These are phyloP conservation scores for Pseudogymnoascus sp. DNA, from an alignment of 2,329 filamentous ascomycete genomes.

Conservation along the genomic window DNA sequence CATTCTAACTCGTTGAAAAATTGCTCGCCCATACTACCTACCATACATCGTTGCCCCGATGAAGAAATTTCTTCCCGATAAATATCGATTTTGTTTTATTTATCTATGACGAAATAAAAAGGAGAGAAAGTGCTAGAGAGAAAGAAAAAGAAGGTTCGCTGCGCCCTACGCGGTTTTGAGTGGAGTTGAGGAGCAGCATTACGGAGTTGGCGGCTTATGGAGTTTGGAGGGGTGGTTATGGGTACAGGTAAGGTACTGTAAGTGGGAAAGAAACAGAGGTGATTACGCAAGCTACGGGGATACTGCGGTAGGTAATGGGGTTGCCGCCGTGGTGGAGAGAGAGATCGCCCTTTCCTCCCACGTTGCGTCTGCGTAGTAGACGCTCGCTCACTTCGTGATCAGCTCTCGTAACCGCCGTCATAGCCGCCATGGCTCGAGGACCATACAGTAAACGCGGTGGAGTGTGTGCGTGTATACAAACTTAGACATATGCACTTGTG, in stretches of 20 bases:
- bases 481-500: background rate
- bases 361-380: background rate
- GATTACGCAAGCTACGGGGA: background rate
- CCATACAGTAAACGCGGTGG: too few relatives aligned
- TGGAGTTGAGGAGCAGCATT: background rate
- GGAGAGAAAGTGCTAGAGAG: background rate
- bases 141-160: background rate
- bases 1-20: background rate
- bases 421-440: background rate
- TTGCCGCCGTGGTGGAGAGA: background rate
- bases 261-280: background rate
- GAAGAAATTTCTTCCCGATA: background rate
- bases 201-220: too few relatives aligned
- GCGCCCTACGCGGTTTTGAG: background rate
- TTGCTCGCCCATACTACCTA: too few relatives aligned
- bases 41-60: too few relatives aligned
- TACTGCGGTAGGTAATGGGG: too few relatives aligned
- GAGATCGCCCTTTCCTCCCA: background rate
- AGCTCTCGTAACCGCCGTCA: background rate
- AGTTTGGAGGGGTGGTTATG: too few relatives aligned
- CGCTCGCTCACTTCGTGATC: background rate
- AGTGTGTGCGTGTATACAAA: too few relatives aligned
- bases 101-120: background rate
- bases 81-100: background rate
- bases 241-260: too few relatives aligned